A percentile compares a stretch with the other conserved stretches of the same genome.
phyloP scores from a whole-genome alignment of 2,329 filamentous ascomycete genomes.

The Verticillium dahliae region DNA sequence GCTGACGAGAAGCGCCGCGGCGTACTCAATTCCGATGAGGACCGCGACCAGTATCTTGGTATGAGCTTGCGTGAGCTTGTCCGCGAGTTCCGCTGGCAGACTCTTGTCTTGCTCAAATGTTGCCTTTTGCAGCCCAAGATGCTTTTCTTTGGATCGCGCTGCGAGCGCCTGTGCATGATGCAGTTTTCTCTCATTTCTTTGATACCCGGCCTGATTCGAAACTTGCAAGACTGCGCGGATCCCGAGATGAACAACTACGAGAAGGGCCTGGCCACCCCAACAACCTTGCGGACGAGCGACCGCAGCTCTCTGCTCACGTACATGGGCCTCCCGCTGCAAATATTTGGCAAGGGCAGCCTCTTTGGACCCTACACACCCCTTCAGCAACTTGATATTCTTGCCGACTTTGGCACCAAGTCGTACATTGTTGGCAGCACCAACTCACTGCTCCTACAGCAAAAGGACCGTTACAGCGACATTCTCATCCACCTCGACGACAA shows the following conservation, averaged over 20 bases:
- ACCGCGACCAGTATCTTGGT: constrained; percentile 82
- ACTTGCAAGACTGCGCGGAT: constrained; percentile 90
- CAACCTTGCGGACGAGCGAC: constrained; percentile 86
- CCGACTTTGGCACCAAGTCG: constrained; percentile 90
- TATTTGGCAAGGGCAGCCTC: constrained; percentile 92
- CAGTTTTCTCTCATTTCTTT: constrained; percentile 95
- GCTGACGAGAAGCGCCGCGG: constrained; percentile 57
- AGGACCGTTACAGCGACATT: constrained; percentile 91
- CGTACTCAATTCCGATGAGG: constrained; percentile 56
- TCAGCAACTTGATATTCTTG: constrained; percentile 89
- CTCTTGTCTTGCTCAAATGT: constrained; percentile 88
- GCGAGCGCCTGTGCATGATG: constrained; percentile 94
- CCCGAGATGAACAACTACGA: constrained; percentile 86
- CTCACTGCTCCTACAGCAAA: constrained; percentile 86
- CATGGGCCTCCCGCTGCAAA: constrained; percentile 89
- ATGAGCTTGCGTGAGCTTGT: constrained; percentile 85
- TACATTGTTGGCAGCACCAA: constrained; percentile 98
- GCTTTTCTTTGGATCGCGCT: constrained; percentile 96
- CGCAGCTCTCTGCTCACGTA: constrained; percentile 83
- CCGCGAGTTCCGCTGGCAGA: constrained; percentile 91
- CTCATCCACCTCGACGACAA: constrained; percentile 93
- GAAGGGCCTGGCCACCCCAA: constrained; percentile 66
- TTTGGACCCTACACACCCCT: constrained; percentile 96
- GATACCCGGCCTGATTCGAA: constrained; percentile 85
- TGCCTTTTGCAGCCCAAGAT: constrained; percentile 96